These are phyloP conservation scores for Iris pallida DNA, from an alignment of 116 monocot species.

Conservation along the genomic window DNA sequence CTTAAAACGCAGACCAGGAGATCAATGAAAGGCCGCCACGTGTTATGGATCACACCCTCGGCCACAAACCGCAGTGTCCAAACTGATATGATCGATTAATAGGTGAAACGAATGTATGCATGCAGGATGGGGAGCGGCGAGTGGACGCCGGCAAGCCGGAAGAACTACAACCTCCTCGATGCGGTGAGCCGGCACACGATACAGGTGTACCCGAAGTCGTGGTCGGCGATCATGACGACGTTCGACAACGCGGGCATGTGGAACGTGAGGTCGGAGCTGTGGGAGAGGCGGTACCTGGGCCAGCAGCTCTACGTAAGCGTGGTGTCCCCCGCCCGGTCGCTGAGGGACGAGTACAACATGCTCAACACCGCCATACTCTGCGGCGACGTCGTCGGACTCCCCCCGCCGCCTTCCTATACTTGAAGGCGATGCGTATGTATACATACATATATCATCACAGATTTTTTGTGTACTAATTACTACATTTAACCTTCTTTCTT, in stretches of 20 bases:
- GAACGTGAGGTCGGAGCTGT: constrained; percentile 66
- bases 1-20: too few species aligned
- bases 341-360: constrained; percentile 73
- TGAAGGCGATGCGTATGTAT: too few species aligned
- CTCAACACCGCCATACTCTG: constrained; percentile 45
- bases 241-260: constrained; percentile 87
- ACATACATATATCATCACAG: too few species aligned
- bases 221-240: constrained; percentile 78
- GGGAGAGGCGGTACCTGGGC: constrained; percentile 71
- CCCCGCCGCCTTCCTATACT: constrained; percentile 51
- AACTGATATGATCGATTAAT: too few species aligned
- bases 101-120: too few species aligned
- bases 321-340: constrained; percentile 51
- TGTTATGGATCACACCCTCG: too few species aligned
- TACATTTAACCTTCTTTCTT: too few species aligned
- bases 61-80: too few species aligned
- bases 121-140: constrained; percentile 58
- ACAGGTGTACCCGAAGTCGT: constrained; percentile 77
- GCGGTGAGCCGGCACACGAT: constrained; percentile 75
- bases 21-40: too few species aligned
- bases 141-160: constrained; percentile 50
- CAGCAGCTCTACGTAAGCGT: constrained; percentile 88
- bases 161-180: constrained; percentile 64
- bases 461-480: too few species aligned
- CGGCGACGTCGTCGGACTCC: constrained; percentile 39